Percentiles rank a stretch among this genome's conserved stretches.
Conservation (phyloP, 139 green algal species). For the Closterium sp. region DNA sequence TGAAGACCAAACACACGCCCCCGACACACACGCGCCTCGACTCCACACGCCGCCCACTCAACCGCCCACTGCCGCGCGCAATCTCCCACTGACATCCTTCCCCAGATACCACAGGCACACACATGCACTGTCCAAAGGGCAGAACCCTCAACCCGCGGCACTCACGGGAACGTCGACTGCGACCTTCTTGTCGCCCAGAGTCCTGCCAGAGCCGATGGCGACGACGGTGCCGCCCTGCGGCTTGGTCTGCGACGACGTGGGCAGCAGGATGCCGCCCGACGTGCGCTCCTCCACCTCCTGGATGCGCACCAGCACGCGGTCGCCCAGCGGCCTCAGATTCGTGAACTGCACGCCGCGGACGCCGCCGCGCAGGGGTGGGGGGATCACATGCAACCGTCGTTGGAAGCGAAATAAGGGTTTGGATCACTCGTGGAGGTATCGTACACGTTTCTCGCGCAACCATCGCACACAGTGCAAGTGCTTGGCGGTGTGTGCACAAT, state of each 20-base stretch:
- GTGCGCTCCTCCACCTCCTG: conserved; percentile 77
- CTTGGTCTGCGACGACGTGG: conserved; percentile 71
- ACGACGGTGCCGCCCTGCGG: conserved; percentile 74
- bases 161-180: conserved; percentile 14
- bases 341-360: conserved; percentile 65
- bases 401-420: neutral
- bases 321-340: conserved; percentile 79
- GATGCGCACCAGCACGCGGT: conserved; percentile 87
- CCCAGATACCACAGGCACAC: neutral
- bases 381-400: neutral
- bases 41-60: neutral
- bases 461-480: neutral
- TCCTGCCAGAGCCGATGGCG: conserved; percentile 40
- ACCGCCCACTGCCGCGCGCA: neutral
- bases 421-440: neutral
- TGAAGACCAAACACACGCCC: too few species aligned
- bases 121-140: neutral
- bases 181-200: conserved; percentile 49
- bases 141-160: neutral
- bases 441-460: neutral
- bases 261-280: conserved; percentile 85
- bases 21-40: neutral
- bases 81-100: neutral
- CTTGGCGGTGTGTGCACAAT: neutral
- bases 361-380: neutral